These are phyloP conservation scores for Thermothielavioides terrestris DNA, from an alignment of 495 filamentous ascomycete species.

Conservation along the genomic window DNA sequence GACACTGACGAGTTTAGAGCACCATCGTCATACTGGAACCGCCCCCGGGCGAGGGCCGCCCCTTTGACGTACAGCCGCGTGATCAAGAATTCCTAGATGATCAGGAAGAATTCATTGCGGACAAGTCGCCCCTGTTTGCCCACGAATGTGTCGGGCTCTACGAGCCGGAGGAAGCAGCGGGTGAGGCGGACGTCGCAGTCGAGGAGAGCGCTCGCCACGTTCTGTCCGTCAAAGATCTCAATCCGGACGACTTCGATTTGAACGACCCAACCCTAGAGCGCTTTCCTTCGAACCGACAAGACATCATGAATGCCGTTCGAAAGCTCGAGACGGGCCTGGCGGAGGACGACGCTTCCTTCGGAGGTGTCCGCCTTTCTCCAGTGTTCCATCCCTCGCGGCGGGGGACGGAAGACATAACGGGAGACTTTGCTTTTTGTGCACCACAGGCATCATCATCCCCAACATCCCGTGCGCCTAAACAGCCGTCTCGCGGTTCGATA, in stretches of 20 bases:
- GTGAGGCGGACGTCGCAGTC: conserved; percentile 8
- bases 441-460: conserved; percentile 5
- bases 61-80: not conserved
- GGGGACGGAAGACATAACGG: conserved; percentile 20
- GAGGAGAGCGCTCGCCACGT: conserved; percentile 2
- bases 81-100: conserved; percentile 6
- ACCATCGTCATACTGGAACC: conserved; percentile 11
- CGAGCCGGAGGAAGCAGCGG: conserved; percentile 10
- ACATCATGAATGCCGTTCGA: conserved; percentile 39
- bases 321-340: conserved; percentile 38
- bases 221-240: not conserved
- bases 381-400: conserved; percentile 19
- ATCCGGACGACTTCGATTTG: conserved; percentile 27
- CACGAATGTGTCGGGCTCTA: conserved; percentile 36
- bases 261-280: conserved; percentile 44
- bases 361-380: conserved; percentile 29
- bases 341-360: conserved; percentile 35
- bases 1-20: conserved; percentile 1
- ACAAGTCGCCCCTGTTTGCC: conserved; percentile 36
- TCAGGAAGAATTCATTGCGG: conserved; percentile 13
- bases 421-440: conserved; percentile 6
- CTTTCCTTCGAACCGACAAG: conserved; percentile 42
- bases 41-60: conserved; percentile 4
- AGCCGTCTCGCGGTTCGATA: conserved; percentile 14
- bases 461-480: conserved; percentile 5